Conservation (phyloP, 768 basidiomycete genomes). For the Lactifluus subvellereus region DNA sequence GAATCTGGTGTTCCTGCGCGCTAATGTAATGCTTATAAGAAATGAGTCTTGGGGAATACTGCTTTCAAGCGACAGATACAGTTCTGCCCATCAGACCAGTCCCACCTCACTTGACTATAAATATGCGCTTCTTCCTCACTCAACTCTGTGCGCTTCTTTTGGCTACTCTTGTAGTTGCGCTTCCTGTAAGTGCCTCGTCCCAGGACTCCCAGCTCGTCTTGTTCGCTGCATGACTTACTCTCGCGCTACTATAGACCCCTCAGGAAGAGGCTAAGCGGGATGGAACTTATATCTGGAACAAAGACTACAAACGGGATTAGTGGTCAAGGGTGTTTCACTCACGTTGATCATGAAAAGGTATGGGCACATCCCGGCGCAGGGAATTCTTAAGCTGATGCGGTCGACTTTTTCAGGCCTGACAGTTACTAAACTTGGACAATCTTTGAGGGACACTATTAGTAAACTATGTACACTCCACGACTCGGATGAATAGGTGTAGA, state of each 20-base stretch:
- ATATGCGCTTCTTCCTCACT: slow-evolving; percentile 12
- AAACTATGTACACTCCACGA: background rate
- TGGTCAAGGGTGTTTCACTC: background rate
- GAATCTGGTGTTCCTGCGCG: background rate
- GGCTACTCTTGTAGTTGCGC: slow-evolving; percentile 1
- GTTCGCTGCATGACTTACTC: background rate
- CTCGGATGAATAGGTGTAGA: background rate
- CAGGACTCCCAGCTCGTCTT: too few relatives aligned
- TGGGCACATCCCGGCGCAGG: background rate
- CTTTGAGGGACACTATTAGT: background rate
- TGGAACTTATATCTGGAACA: accelerated
- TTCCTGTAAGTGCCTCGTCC: background rate
- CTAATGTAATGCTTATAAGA: slow-evolving; percentile 4
- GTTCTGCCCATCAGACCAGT: background rate
- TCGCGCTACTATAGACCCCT: background rate
- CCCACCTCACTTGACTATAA: background rate
- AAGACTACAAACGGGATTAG: background rate
- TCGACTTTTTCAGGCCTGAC: background rate
- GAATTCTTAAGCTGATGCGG: background rate
- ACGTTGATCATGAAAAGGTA: background rate
- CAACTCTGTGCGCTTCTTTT: slow-evolving; percentile 1
- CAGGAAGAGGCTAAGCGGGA: background rate
- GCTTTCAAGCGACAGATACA: background rate
- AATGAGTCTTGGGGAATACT: background rate
- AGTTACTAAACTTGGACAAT: background rate